phyloP scores from a whole-genome alignment of 805 yeast genomes.

The Torulaspora gathmanii region DNA sequence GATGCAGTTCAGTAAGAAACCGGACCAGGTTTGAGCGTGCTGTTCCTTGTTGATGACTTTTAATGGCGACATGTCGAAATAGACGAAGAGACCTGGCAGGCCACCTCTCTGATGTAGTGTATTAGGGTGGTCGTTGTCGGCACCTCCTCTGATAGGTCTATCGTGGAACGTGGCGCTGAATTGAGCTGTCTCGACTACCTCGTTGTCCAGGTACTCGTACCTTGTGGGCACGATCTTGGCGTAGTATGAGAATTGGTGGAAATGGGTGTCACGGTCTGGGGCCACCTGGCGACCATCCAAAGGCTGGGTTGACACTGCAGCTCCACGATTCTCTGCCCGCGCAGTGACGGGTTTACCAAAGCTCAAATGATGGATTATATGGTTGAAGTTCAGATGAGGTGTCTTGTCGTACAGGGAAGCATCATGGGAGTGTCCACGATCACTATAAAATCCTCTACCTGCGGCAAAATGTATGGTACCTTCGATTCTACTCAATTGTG shows the following conservation, averaged over 20 bases:
- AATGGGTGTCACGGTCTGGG: constrained; percentile 44
- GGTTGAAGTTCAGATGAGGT: constrained; percentile 68
- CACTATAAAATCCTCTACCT: constrained; percentile 63
- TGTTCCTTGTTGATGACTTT: constrained; percentile 82
- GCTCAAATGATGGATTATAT: constrained; percentile 70
- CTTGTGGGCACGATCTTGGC: constrained; percentile 88
- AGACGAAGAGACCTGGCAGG: constrained; percentile 79
- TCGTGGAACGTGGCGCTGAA: constrained; percentile 85
- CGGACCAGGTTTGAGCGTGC: constrained; percentile 66
- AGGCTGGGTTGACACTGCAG: constrained; percentile 50
- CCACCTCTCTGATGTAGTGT: constrained; percentile 83
- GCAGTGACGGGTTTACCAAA: constrained; percentile 51
- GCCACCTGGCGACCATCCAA: constrained; percentile 48
- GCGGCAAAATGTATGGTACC: constrained; percentile 97
- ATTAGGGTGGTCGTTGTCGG: constrained; percentile 86
- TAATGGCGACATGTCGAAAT: constrained; percentile 89
- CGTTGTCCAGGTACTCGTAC: constrained; percentile 56
- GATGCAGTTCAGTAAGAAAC: constrained; percentile 74
- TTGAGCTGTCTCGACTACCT: constrained; percentile 71
- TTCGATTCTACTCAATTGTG: constrained; percentile 75
- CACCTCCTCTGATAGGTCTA: constrained; percentile 79
- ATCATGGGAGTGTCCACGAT: constrained; percentile 76
- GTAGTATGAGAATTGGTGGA: constrained; percentile 68
- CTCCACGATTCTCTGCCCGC: constrained; percentile 39
- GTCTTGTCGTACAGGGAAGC: constrained; percentile 61